These are phyloP conservation scores for Leccinum arenicola DNA, from an alignment of 768 basidiomycete species.

Conservation along the genomic window DNA sequence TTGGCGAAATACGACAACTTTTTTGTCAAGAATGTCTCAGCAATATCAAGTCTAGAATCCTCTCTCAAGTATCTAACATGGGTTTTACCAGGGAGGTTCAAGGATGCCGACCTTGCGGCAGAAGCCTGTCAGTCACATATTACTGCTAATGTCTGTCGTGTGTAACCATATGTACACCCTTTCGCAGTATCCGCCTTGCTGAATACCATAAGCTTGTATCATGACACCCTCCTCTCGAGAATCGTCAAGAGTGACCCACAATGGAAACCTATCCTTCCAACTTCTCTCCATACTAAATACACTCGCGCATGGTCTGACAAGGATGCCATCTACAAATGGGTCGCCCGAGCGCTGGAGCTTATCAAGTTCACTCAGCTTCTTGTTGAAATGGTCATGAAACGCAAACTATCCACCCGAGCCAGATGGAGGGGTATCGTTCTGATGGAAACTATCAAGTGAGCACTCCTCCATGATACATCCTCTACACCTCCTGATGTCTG, in stretches of 20 bases:
- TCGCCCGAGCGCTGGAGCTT: conserved; percentile 69
- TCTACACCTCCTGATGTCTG: conserved; percentile 5
- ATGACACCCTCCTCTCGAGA: conserved; percentile 84
- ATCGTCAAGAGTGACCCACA: conserved; percentile 62
- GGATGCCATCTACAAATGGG: conserved; percentile 71
- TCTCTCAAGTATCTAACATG: conserved; percentile 88
- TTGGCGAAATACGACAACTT: conserved; percentile 78
- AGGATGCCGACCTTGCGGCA: conserved; percentile 93
- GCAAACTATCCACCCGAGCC: conserved; percentile 60
- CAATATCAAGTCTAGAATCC: conserved; percentile 86
- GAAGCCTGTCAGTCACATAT: conserved; percentile 75
- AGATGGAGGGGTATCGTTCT: conserved; percentile 77
- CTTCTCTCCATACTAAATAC: conserved; percentile 81
- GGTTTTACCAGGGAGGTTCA: conserved; percentile 95
- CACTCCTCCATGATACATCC: conserved; percentile 8
- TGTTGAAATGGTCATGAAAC: conserved; percentile 82
- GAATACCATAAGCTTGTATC: conserved; percentile 89
- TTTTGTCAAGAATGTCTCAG: conserved; percentile 79
- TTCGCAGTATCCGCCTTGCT: conserved; percentile 78
- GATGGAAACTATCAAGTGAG: conserved; percentile 84
- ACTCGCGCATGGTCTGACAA: conserved; percentile 84
- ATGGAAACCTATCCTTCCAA: conserved; percentile 72
- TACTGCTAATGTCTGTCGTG: conserved; percentile 9
- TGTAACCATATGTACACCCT: conserved; percentile 13
- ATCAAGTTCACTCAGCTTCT: conserved; percentile 81